Evolutionary conservation across 108 stramenopile genomes (phyloP), one percentile per base, ranked within the genome.

Genomic region (Aurantiochytrium sp.): DNA sequence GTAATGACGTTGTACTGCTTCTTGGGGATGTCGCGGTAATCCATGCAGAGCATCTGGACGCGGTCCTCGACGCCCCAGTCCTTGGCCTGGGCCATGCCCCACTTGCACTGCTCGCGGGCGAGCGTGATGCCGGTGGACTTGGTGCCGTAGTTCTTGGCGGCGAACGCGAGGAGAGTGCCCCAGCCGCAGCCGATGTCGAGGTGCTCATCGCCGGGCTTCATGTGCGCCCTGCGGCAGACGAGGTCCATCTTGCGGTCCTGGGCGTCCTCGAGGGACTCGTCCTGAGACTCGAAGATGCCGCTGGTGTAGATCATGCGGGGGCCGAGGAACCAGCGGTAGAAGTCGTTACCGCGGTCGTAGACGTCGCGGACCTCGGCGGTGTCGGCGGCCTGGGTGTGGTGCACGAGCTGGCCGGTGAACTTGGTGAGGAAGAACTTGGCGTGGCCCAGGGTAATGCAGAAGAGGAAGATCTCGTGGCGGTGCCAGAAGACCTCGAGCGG

Each of bases 261-360:
- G 69, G 87, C 87, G 22, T 45, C n/a, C 69, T 81, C 68, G 41
- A 88, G 69, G 36, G 68, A 34, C 65, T 81, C 87, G 2, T 85
- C 85, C 65, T 81, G 41, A 32, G 42, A 54, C 87, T 88, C 69
- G 87, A 88, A 88, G 36, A 88, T 52, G 34, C 68, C 87, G 69
- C 36, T 39, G 54, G 87, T 88, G 87, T 88, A 88, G 45, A 88
- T 50, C 87, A 88, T 88, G 53, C 50, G 69, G 36, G 68, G 31
- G 27, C 87, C 87, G 41, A 88, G 69, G 73, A 88, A 88, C 68
- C 65, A 37, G 69, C 50, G 42, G 87, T 68, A 88, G 54, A 88
- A 88, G 87, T 73, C 87, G 69, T 88, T 88, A 24, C 69, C 69
- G 87, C 87, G 87, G 69, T 88, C 52, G 87, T 88, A 88, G 54